Base-by-base conservation (phyloP, 352 stramenopile species). In the Phytophthora sansomeana region DNA sequence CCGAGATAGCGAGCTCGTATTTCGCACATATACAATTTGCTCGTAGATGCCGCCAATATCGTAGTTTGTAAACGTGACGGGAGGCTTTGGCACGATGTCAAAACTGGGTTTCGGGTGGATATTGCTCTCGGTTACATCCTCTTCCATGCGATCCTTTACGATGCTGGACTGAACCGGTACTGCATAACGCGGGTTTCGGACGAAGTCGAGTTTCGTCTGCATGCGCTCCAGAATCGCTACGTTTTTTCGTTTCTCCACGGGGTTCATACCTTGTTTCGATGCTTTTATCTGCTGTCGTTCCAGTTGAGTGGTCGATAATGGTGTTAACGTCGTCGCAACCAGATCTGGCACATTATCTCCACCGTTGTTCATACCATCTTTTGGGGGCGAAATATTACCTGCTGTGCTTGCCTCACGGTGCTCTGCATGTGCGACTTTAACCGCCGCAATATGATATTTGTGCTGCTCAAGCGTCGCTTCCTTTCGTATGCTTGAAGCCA, bases 1-100 rank as follows among this genome's bases (percentile, higher is more conserved):
- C 14, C 85, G 74, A 35, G 83, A 89, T 8, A 91, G 48, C 1
- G 42, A 8, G n/a, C 72, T 84, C 14, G 63, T 77, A 52, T 95
- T 95, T 52, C 83, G 83, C 1, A 95, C 28, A 16, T 82, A 78
- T 33, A 92, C 69, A 5, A 77, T 59, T 56, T 93, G 82, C 62
- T 95, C 83, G 69, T 95, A 93, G 14, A 92, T 69, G n/a, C 85
- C 85, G 29, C 78, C 83, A 16, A 82, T 76, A 43, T 92, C 85
- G 58, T 93, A 95, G 24, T 82, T 60, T 0, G 78, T 87, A 48
- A 95, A 95, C 33, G 60, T 58, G 39, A 95, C 77, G 0, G 81
- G 78, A 14, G 75, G 83, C 28, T 64, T 73, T 0, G 87, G 84
- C 4, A 78, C 67, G 11, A 90, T 73, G 2, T 74, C 67, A 42